These are phyloP conservation scores for Zygosaccharomyces gambellarensis DNA, from an alignment of 805 yeast genomes.

Conservation along the genomic window DNA sequence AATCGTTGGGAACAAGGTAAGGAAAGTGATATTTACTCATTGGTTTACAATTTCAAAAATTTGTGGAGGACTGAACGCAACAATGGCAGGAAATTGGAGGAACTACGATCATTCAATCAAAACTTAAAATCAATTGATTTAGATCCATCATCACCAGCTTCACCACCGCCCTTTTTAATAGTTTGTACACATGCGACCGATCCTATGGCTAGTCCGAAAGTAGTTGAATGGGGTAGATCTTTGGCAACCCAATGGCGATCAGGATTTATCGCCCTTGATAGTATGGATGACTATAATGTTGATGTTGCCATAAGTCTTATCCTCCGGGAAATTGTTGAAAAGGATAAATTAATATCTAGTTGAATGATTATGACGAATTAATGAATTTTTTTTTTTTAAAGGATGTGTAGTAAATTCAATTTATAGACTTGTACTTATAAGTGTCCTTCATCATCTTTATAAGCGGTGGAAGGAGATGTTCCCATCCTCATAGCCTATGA, in stretches of 20 bases:
- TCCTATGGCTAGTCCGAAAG: slow-evolving; percentile 53
- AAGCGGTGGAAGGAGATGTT: slow-evolving; percentile 19
- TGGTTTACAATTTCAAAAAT: slow-evolving; percentile 52
- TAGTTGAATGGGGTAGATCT: slow-evolving; percentile 53
- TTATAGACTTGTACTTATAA: background rate
- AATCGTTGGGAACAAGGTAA: slow-evolving; percentile 56
- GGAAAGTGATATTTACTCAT: slow-evolving; percentile 62
- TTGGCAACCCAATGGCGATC: slow-evolving; percentile 60
- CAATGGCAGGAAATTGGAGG: slow-evolving; percentile 30
- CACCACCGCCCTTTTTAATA: slow-evolving; percentile 63
- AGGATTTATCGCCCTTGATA: slow-evolving; percentile 62
- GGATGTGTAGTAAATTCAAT: background rate
- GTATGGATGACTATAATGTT: slow-evolving; percentile 44
- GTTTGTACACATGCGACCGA: slow-evolving; percentile 60
- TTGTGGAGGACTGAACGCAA: slow-evolving; percentile 47
- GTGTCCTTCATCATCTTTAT: background rate
- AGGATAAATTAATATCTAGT: slow-evolving; percentile 26
- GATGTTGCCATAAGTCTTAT: slow-evolving; percentile 55
- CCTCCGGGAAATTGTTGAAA: slow-evolving; percentile 56
- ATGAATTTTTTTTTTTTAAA: background rate
- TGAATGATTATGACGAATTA: background rate
- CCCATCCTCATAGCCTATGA: slow-evolving; percentile 34
- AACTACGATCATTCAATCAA: slow-evolving; percentile 30
- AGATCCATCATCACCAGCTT: slow-evolving; percentile 37
- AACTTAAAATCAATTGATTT: slow-evolving; percentile 32